Percentiles rank a stretch among this genome's conserved stretches.
Evolutionary conservation across 768 basidiomycete genomes (phyloP).

Genomic region (Imleria badia): DNA sequence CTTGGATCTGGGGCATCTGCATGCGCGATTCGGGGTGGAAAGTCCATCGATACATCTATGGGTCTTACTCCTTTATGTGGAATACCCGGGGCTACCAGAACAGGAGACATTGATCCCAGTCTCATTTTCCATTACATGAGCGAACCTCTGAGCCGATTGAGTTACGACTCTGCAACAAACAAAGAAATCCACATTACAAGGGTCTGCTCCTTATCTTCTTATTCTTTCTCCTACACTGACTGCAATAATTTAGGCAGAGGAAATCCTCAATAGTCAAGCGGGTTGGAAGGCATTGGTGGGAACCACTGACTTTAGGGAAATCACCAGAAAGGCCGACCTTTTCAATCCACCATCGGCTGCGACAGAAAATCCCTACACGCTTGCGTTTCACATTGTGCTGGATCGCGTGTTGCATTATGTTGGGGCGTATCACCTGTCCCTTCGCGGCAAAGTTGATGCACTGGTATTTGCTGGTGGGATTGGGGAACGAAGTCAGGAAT

Average conservation of each 20-base stretch:
- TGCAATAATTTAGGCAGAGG: slow-evolving; percentile 51
- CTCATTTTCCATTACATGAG: slow-evolving; percentile 81
- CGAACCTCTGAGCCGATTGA: slow-evolving; percentile 46
- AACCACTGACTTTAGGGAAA: slow-evolving; percentile 78
- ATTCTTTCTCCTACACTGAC: background rate
- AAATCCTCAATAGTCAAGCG: slow-evolving; percentile 70
- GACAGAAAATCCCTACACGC: slow-evolving; percentile 39
- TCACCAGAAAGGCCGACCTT: slow-evolving; percentile 46
- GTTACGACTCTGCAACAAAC: slow-evolving; percentile 49
- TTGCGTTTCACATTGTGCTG: slow-evolving; percentile 78
- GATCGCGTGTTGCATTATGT: slow-evolving; percentile 74
- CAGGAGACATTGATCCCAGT: slow-evolving; percentile 80
- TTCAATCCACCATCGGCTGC: slow-evolving; percentile 17
- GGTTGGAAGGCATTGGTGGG: slow-evolving; percentile 81
- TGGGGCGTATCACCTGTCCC: slow-evolving; percentile 74
- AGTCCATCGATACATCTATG: slow-evolving; percentile 87
- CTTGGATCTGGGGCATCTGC: slow-evolving; percentile 89
- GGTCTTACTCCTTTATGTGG: slow-evolving; percentile 89
- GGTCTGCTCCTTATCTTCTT: slow-evolving; percentile 24
- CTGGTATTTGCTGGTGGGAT: slow-evolving; percentile 88
- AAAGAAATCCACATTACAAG: slow-evolving; percentile 54
- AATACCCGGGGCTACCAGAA: slow-evolving; percentile 84
- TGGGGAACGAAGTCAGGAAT: slow-evolving; percentile 67
- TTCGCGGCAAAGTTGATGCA: slow-evolving; percentile 67
- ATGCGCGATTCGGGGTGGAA: slow-evolving; percentile 71